phyloP scores from a whole-genome alignment of 2,329 filamentous ascomycete genomes.

The Penicillium hesseltinei region DNA sequence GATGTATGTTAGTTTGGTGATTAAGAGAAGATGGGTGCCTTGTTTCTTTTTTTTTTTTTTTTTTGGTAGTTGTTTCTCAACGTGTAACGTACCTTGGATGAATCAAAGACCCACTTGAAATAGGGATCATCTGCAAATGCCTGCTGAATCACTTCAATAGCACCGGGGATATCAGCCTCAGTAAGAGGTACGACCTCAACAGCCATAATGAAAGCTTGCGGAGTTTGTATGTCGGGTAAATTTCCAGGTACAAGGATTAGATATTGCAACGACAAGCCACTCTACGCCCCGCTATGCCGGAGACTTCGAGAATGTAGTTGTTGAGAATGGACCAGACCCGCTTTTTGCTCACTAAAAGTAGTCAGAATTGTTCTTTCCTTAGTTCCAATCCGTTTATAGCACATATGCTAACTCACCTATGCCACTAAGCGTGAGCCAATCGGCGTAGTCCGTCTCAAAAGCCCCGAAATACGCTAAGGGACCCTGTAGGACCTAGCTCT shows the following conservation, averaged over 20 bases:
- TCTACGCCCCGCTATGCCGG: background rate
- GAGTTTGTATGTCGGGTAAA: background rate
- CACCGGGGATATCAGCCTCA: constrained; percentile 61
- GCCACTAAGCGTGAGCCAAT: background rate
- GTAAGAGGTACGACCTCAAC: constrained; percentile 58
- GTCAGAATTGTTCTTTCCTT: background rate
- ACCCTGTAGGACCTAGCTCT: background rate
- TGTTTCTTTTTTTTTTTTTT: background rate
- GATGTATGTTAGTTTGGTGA: constrained; percentile 18
- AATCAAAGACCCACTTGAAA: constrained; percentile 64
- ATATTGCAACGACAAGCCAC: background rate
- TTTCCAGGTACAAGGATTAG: background rate
- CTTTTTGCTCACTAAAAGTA: background rate
- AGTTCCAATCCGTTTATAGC: background rate
- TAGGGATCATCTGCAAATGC: constrained; percentile 68
- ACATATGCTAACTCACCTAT: background rate
- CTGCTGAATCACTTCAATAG: constrained; percentile 63
- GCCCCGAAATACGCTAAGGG: background rate
- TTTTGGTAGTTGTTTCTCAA: constrained; percentile 3
- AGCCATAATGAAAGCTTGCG: constrained; percentile 38
- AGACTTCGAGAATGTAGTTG: background rate
- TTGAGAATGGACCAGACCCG: background rate
- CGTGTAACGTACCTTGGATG: constrained; percentile 51
- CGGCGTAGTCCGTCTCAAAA: background rate
- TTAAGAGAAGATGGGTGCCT: too few relatives aligned